Percentiles rank a stretch among this genome's conserved stretches.
Evolutionary conservation across 352 stramenopile species (phyloP).

Genomic region (Globisporangium emineosum): DNA sequence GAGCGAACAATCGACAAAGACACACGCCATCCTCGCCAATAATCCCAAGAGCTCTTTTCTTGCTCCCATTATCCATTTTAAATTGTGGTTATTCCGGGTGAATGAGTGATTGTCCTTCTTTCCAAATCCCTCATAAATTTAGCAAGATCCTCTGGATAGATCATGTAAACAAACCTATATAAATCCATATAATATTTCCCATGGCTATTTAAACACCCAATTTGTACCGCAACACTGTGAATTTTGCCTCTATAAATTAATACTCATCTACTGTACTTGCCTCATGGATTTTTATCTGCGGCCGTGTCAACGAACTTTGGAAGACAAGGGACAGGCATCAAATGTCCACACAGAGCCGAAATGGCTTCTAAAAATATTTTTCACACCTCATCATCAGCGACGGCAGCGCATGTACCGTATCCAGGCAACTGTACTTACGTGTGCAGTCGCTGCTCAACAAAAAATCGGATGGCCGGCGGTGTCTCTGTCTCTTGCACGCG

Average conservation of each 20-base stretch:
- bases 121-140: neutral
- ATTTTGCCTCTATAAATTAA: neutral
- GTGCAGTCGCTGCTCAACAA: neutral
- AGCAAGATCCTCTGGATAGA: neutral
- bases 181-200: neutral
- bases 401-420: neutral
- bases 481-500: neutral
- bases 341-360: neutral
- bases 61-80: conserved; percentile 1
- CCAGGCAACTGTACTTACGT: neutral
- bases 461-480: neutral
- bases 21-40: conserved; percentile 4
- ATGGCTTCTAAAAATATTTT: conserved; percentile 7
- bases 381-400: neutral
- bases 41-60: neutral
- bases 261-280: neutral
- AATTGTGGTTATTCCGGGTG: neutral
- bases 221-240: neutral
- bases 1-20: neutral
- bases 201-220: neutral
- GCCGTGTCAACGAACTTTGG: neutral
- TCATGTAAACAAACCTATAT: neutral
- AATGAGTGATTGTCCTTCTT: neutral
- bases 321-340: neutral
- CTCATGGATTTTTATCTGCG: neutral